Evolutionary conservation across 1,139 yeast genomes (phyloP).

Genomic region (Magnusiomyces ingens): DNA sequence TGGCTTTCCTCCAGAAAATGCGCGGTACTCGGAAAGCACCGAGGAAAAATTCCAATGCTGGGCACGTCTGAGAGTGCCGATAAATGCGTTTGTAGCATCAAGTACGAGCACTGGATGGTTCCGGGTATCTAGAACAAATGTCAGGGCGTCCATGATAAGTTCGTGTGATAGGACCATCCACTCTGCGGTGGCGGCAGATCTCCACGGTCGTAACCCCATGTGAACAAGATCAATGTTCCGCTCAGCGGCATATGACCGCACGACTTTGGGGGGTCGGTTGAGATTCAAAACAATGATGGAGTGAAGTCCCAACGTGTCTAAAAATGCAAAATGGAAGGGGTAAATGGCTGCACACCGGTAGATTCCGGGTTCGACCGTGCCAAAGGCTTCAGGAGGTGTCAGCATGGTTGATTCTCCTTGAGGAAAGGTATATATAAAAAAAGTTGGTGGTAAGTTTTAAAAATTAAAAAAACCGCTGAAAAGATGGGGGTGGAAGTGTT

Average conservation of each 20-base stretch:
- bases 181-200: conserved; percentile 24
- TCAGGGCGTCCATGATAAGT: conserved; percentile 33
- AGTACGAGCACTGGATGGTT: conserved; percentile 68
- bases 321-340: conserved; percentile 71
- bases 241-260: conserved; percentile 41
- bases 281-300: conserved; percentile 60
- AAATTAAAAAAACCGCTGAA: background rate
- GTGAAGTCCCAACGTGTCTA: conserved; percentile 62
- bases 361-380: conserved; percentile 52
- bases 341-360: conserved; percentile 51
- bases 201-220: conserved; percentile 36
- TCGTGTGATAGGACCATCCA: conserved; percentile 31
- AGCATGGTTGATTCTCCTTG: conserved; percentile 35
- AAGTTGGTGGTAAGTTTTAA: background rate
- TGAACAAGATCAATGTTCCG: conserved; percentile 31
- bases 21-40: conserved; percentile 75
- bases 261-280: conserved; percentile 50
- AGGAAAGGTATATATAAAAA: background rate
- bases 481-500: background rate
- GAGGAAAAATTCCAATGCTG: conserved; percentile 88
- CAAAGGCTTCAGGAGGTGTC: conserved; percentile 56
- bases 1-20: conserved; percentile 64
- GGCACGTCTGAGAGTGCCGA: conserved; percentile 72
- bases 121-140: conserved; percentile 50
- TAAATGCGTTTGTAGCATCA: conserved; percentile 72